A percentile compares a stretch with the other conserved stretches of the same genome.
Conservation (phyloP, 129 eudicot species). For the Saposhnikovia divaricata region DNA sequence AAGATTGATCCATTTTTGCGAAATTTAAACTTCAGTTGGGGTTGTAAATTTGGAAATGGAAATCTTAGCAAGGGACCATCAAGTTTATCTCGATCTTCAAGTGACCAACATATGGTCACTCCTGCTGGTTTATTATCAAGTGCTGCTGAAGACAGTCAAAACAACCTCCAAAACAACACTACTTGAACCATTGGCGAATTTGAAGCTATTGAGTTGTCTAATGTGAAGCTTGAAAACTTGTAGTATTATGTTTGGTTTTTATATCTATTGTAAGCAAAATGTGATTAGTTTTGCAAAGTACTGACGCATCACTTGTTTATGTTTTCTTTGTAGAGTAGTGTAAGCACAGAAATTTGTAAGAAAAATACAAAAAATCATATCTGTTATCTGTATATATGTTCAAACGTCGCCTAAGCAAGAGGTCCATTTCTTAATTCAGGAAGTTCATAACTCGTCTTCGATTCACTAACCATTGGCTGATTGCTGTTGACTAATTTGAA, state of each 20-base stretch:
- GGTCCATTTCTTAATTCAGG: too few relatives aligned
- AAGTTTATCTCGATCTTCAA: conserved; percentile 13
- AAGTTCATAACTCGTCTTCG: too few relatives aligned
- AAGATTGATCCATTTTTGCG: neutral
- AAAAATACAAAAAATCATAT: too few relatives aligned
- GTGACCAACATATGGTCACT: conserved; percentile 1
- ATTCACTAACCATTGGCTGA: too few relatives aligned
- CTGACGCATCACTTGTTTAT: neutral
- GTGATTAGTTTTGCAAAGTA: neutral
- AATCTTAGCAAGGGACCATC: conserved; percentile 4
- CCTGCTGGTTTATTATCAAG: conserved; percentile 1
- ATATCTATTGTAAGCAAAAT: neutral
- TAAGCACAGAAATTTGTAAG: neutral
- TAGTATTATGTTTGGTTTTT: neutral
- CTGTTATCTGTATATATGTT: too few relatives aligned
- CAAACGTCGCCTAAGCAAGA: too few relatives aligned
- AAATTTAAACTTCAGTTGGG: too few relatives aligned
- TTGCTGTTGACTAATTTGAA: too few relatives aligned
- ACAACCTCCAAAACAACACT: neutral
- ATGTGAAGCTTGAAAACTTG: neutral
- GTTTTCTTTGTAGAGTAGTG: neutral
- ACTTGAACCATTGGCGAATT: neutral
- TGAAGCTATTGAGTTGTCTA: neutral
- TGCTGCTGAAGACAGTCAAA: conserved; percentile 11
- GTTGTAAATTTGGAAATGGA: conserved; percentile 4